phyloP scores from a whole-genome alignment of 2,329 filamentous ascomycete species.

The Fusarium solani-melongenae region DNA sequence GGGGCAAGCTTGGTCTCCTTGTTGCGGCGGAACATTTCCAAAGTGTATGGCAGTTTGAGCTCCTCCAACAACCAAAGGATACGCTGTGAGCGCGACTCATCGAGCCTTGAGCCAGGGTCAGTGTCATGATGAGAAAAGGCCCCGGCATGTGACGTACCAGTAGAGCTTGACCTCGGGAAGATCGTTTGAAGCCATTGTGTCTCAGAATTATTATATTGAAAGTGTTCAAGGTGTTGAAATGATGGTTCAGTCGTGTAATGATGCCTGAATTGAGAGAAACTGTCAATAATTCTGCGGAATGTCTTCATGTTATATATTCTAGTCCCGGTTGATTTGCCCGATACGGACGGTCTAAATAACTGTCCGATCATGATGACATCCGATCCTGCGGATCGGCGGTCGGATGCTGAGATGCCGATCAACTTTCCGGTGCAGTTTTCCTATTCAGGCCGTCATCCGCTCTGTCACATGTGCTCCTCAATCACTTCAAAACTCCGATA shows the following conservation, averaged over 20 bases:
- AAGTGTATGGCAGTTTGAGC: slow-evolving; percentile 80
- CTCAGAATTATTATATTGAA: background rate
- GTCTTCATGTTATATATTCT: slow-evolving; percentile 14
- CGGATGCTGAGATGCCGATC: slow-evolving; percentile 26
- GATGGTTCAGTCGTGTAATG: background rate
- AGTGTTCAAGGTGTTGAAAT: background rate
- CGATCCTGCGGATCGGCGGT: slow-evolving; percentile 8
- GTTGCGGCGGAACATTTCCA: slow-evolving; percentile 81
- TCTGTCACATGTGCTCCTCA: background rate
- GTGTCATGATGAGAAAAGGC: background rate
- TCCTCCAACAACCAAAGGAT: slow-evolving; percentile 90
- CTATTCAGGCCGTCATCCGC: background rate
- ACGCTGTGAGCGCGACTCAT: slow-evolving; percentile 83
- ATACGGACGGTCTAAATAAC: slow-evolving; percentile 28
- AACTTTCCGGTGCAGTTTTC: background rate
- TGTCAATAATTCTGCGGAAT: background rate
- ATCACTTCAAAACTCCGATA: background rate
- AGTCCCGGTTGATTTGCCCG: slow-evolving; percentile 20
- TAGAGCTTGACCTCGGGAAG: slow-evolving; percentile 70
- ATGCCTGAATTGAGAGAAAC: background rate
- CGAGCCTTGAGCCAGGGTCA: slow-evolving; percentile 70
- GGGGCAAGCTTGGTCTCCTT: slow-evolving; percentile 75
- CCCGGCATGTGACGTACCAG: slow-evolving; percentile 59
- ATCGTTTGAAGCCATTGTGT: slow-evolving; percentile 44
- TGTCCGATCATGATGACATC: slow-evolving; percentile 24